A percentile compares a stretch with the other conserved stretches of the same genome.
phyloP scores from a whole-genome alignment of 257 asterid genomes.

The Petrea volubilis region DNA sequence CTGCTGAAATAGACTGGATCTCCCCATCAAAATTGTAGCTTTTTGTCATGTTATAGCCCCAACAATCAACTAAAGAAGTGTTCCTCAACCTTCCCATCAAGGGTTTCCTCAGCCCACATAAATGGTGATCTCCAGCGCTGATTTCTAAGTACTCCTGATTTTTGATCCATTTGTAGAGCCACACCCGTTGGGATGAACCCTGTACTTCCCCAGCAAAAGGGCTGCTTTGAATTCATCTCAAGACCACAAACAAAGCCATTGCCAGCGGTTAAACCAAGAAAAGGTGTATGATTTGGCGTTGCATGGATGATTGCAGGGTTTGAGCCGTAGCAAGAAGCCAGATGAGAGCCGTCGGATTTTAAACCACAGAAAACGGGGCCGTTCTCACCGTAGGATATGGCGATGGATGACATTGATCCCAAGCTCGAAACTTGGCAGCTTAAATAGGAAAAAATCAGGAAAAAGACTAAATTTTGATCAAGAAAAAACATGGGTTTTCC shows the following conservation, averaged over 20 bases:
- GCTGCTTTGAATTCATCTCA: constrained; percentile 49
- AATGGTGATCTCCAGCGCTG: constrained; percentile 90
- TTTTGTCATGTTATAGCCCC: constrained; percentile 93
- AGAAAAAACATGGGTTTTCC: constrained; percentile 13
- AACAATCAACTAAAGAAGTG: constrained; percentile 75
- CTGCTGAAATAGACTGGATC: constrained; percentile 85
- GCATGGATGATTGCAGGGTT: constrained; percentile 61
- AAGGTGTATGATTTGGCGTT: constrained; percentile 52
- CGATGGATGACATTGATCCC: constrained; percentile 92
- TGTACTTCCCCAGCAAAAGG: constrained; percentile 92
- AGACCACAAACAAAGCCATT: constrained; percentile 87
- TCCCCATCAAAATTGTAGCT: constrained; percentile 67
- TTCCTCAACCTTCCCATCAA: constrained; percentile 62
- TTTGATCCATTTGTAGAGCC: constrained; percentile 42
- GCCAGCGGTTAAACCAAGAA: constrained; percentile 76
- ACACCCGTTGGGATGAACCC: constrained; percentile 63
- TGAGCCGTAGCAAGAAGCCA: constrained; percentile 73
- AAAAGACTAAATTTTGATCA: constrained; percentile 31
- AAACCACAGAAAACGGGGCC: constrained; percentile 87
- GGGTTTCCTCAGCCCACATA: constrained; percentile 82
- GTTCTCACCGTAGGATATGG: constrained; percentile 78
- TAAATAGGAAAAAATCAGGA: constrained; percentile 35
- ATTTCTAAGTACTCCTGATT: constrained; percentile 70
- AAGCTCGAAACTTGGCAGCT: constrained; percentile 50
- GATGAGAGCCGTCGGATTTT: constrained; percentile 83